phyloP scores from a whole-genome alignment of 108 stramenopile genomes.

The Stephanodiscus triporus region DNA sequence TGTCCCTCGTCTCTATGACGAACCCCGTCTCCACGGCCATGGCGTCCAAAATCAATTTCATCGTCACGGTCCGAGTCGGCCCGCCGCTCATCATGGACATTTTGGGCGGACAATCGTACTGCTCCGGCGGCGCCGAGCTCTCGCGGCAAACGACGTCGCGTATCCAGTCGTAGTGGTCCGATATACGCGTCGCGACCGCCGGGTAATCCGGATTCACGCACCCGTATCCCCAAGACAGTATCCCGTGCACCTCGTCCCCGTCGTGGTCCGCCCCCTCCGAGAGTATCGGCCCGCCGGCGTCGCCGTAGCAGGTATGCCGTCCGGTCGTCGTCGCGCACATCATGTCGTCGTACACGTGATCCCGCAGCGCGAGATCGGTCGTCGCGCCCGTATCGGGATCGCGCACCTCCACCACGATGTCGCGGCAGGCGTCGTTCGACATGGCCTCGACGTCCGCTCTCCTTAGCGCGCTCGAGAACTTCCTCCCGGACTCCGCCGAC shows the following conservation, averaged over 20 bases:
- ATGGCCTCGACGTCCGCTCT: conserved; percentile 23
- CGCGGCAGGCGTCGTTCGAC: conserved; percentile 24
- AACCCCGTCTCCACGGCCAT: conserved; percentile 50
- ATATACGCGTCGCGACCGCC: conserved; percentile 48
- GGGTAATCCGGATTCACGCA: conserved; percentile 60
- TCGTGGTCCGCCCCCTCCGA: conserved; percentile 10
- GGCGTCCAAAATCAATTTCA: conserved; percentile 42
- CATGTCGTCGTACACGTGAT: conserved; percentile 54
- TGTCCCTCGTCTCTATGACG: conserved; percentile 17
- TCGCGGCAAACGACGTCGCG: conserved; percentile 44
- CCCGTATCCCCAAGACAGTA: conserved; percentile 59
- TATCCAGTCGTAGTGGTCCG: conserved; percentile 56
- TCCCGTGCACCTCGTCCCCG: conserved; percentile 43
- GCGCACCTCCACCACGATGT: conserved; percentile 16
- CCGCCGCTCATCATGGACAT: conserved; percentile 22
- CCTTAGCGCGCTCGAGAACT: conserved; percentile 21
- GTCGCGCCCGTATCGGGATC: conserved; percentile 15
- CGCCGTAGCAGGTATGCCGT: conserved; percentile 54
- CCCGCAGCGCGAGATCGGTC: neutral
- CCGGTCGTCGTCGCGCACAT: conserved; percentile 45
- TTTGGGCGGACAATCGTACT: conserved; percentile 20
- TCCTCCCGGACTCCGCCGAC: neutral
- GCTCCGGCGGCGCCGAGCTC: conserved; percentile 33
- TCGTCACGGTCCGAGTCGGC: conserved; percentile 27
- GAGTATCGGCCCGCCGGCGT: conserved; percentile 51